Evolutionary conservation across 2,329 filamentous ascomycete genomes (phyloP), one percentile per base, ranked within the genome.

Genomic region (Hymenoscyphus salicellus): DNA sequence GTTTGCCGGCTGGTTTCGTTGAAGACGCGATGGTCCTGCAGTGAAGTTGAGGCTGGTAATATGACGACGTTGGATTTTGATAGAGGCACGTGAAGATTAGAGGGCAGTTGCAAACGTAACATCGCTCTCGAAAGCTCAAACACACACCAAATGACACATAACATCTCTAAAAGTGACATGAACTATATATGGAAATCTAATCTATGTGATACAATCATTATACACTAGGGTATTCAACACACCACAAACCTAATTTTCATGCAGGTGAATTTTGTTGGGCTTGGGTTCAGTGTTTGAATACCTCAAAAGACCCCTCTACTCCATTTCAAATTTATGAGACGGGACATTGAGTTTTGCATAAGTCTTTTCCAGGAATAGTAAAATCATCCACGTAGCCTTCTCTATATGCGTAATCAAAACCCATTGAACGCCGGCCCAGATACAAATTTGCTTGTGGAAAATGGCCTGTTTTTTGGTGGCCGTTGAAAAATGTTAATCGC

Each of bases 1-100:
- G 20, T 16, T 28, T 46, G 61, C 32, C 56, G 5, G 20, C 16
- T 43, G 16, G 16, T 26, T 20, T 11, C 46, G n/a, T 62, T 62
- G 63, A 63, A 38, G 62, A 66, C 10, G 43, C 56, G 43, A 60
- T 26, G 60, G 46, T 38, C 30, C 26, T 28, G 46, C 55, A 43
- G 33, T 46, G 38, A 36, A 55, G 64, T 55, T 36, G 41, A 57
- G 28, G 61, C 36, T 46, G 55, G 32, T 26, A 49, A 58, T 46
- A 56, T 46, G 60, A 58, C 33, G 55, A 33, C 55, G 55, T 55
- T 23, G 16, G 33, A 17, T 60, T 65, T 64, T 66, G 59, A 64
- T 66, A 64, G 43, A 32, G 17, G 49, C 58, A 64, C 60, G 65
- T 49, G 46, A 49, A 49, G 46, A 23, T 49, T 49, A 23, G 46